These are phyloP conservation scores for Hypoxylon fragiforme DNA, from an alignment of 495 filamentous ascomycete species.

Conservation along the genomic window DNA sequence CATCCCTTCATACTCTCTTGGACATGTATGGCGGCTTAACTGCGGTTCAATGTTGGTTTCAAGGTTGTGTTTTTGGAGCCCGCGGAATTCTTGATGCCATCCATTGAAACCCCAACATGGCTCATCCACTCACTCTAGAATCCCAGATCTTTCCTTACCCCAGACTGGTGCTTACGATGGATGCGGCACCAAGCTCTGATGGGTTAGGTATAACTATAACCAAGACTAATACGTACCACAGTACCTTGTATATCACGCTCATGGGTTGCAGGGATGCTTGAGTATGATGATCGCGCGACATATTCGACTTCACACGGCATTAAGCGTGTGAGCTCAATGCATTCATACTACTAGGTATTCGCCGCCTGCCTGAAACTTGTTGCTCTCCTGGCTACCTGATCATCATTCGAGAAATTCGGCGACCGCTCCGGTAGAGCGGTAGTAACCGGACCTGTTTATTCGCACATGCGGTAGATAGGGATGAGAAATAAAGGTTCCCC, in stretches of 20 bases:
- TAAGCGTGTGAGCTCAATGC: slow-evolving; percentile 11
- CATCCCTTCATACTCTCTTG: background rate
- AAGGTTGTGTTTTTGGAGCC: background rate
- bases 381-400: background rate
- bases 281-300: slow-evolving; percentile 21
- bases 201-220: slow-evolving; percentile 33
- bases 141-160: slow-evolving; percentile 36
- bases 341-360: too few species aligned
- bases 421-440: slow-evolving; percentile 8
- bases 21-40: slow-evolving; percentile 21
- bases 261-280: slow-evolving; percentile 13
- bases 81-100: slow-evolving; percentile 21
- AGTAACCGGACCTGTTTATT: slow-evolving; percentile 3
- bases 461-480: too few species aligned
- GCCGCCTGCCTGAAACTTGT: slow-evolving; percentile 10
- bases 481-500: slow-evolving; percentile 15
- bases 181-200: slow-evolving; percentile 32
- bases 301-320: slow-evolving; percentile 22
- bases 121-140: background rate
- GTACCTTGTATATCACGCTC: slow-evolving; percentile 17
- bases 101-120: slow-evolving; percentile 1
- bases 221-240: slow-evolving; percentile 29
- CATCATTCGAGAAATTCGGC: slow-evolving; percentile 19
- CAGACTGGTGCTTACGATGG: slow-evolving; percentile 37
- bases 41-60: slow-evolving; percentile 12